Percentiles rank a stretch among this genome's conserved stretches.
Conservation (phyloP, 2,329 filamentous ascomycete species). For the Aureobasidium sp. region DNA sequence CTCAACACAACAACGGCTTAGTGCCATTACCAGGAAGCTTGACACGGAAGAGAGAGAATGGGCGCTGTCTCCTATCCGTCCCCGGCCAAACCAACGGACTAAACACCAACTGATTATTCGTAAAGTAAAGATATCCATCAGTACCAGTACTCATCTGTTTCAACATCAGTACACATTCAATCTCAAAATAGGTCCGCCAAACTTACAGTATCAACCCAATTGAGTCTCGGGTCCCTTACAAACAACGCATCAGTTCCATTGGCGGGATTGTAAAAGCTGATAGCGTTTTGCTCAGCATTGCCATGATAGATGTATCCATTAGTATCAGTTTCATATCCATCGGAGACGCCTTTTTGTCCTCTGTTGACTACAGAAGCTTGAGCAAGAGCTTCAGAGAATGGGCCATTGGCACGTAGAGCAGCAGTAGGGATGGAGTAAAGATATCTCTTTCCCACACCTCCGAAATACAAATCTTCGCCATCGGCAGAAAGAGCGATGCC, state of each 20-base stretch:
- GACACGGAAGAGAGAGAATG: slow-evolving; percentile 48
- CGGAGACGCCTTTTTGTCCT: slow-evolving; percentile 56
- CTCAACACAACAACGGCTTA: slow-evolving; percentile 31
- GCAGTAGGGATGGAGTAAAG: slow-evolving; percentile 53
- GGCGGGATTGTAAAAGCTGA: slow-evolving; percentile 51
- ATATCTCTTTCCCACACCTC: slow-evolving; percentile 48
- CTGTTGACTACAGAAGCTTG: slow-evolving; percentile 47
- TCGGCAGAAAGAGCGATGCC: slow-evolving; percentile 58
- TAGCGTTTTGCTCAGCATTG: slow-evolving; percentile 56
- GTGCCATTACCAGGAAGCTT: slow-evolving; percentile 47
- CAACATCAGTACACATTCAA: background rate
- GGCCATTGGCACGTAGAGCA: slow-evolving; percentile 43
- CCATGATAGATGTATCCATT: slow-evolving; percentile 57
- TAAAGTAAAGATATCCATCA: slow-evolving; percentile 61
- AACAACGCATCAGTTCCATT: slow-evolving; percentile 50
- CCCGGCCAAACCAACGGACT: slow-evolving; percentile 43
- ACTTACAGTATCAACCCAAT: slow-evolving; percentile 53
- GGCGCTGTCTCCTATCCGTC: slow-evolving; percentile 46
- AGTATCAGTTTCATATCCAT: slow-evolving; percentile 59
- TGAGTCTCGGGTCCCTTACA: slow-evolving; percentile 52
- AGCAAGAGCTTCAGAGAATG: slow-evolving; percentile 48
- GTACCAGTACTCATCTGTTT: slow-evolving; percentile 31
- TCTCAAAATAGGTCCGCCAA: background rate
- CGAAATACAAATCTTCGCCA: slow-evolving; percentile 53
- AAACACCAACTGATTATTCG: slow-evolving; percentile 55